phyloP scores from a whole-genome alignment of 805 yeast genomes.

The Yarrowia sp. region DNA sequence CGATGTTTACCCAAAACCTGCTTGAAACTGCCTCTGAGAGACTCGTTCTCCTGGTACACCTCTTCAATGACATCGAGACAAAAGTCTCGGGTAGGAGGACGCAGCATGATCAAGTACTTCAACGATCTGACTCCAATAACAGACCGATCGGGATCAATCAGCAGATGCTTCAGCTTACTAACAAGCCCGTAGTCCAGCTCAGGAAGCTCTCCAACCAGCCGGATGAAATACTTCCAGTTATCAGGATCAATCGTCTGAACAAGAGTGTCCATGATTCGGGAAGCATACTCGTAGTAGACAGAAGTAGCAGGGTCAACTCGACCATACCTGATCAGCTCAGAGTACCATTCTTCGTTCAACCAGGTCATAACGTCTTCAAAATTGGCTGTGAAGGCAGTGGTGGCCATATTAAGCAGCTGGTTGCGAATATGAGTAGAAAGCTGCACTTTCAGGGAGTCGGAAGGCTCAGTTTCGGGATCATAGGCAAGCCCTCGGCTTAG shows the following conservation, averaged over 20 bases:
- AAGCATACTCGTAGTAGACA: constrained; percentile 71
- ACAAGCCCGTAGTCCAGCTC: constrained; percentile 69
- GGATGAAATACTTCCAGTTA: constrained; percentile 80
- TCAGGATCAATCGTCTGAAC: constrained; percentile 83
- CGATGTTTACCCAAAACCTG: constrained; percentile 47
- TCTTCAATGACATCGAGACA: constrained; percentile 51
- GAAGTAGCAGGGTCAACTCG: constrained; percentile 42
- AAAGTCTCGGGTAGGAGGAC: constrained; percentile 76
- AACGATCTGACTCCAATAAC: constrained; percentile 82
- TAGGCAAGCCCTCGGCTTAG: constrained; percentile 73
- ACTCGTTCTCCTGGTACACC: constrained; percentile 45
- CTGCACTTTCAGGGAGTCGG: constrained; percentile 38
- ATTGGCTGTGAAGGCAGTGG: constrained; percentile 72
- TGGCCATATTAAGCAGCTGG: constrained; percentile 73
- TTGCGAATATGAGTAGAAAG: constrained; percentile 63
- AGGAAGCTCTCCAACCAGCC: constrained; percentile 89
- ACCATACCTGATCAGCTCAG: constrained; percentile 54
- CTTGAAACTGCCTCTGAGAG: constrained; percentile 42
- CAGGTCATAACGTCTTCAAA: constrained; percentile 84
- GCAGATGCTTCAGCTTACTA: constrained; percentile 69
- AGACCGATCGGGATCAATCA: constrained; percentile 84
- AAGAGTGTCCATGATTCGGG: constrained; percentile 73
- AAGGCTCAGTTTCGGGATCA: constrained; percentile 47
- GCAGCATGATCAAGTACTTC: constrained; percentile 80
- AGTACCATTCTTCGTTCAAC: constrained; percentile 95